Evolutionary conservation across 2,329 filamentous ascomycete species (phyloP).

Genomic region (Colletotrichum plurivorum): DNA sequence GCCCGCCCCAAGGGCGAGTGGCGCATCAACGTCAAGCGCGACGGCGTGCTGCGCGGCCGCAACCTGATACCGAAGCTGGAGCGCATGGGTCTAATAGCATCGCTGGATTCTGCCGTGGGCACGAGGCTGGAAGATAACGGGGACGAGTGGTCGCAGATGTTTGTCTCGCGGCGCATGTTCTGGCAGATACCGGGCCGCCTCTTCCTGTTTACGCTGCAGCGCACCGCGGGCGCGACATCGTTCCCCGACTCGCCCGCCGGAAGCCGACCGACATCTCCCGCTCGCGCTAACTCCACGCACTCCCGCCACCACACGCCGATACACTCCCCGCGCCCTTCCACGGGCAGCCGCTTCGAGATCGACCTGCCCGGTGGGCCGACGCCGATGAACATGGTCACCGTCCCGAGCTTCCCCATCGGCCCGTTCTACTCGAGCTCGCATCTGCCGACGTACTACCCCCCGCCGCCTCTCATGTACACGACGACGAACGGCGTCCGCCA

Average conservation of each 20-base stretch:
- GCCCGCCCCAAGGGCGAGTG: slow-evolving; percentile 89
- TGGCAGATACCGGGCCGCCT: slow-evolving; percentile 93
- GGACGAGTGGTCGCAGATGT: slow-evolving; percentile 84
- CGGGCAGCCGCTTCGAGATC: slow-evolving; percentile 40
- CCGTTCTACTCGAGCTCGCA: slow-evolving; percentile 88
- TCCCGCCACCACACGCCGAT: slow-evolving; percentile 44
- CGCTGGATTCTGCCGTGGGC: slow-evolving; percentile 82
- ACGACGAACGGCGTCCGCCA: slow-evolving; percentile 86
- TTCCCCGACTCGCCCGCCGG: slow-evolving; percentile 65
- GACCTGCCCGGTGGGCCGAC: slow-evolving; percentile 57
- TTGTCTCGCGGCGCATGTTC: slow-evolving; percentile 84
- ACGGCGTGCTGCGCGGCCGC: slow-evolving; percentile 88
- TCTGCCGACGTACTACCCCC: slow-evolving; percentile 92
- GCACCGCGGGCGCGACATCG: slow-evolving; percentile 57
- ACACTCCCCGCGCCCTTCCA: slow-evolving; percentile 47
- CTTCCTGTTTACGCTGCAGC: slow-evolving; percentile 88
- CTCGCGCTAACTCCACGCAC: slow-evolving; percentile 49
- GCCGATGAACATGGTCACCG: slow-evolving; percentile 51
- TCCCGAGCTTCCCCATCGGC: slow-evolving; percentile 64
- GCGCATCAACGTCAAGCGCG: slow-evolving; percentile 85
- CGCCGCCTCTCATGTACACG: slow-evolving; percentile 84
- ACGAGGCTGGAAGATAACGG: slow-evolving; percentile 71
- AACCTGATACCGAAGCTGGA: slow-evolving; percentile 92
- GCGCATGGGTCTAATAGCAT: slow-evolving; percentile 88
- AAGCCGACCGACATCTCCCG: slow-evolving; percentile 69